A percentile compares a stretch with the other conserved stretches of the same genome.
Conservation (phyloP, 2,329 filamentous ascomycete species). For the Fusarium denticulatum region DNA sequence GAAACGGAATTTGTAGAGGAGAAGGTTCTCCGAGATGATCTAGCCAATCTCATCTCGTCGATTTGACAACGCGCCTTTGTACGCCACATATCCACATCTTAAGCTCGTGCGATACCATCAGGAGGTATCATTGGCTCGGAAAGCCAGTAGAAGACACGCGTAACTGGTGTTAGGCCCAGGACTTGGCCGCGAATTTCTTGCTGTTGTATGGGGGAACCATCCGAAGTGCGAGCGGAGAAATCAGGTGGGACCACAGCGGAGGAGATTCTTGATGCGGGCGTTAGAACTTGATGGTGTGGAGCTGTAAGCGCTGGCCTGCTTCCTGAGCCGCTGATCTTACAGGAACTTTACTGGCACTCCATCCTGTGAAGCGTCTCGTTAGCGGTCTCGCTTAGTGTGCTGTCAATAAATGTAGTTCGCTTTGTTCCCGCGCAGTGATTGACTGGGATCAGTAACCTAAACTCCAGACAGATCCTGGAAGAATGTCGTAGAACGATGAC, state of each 20-base stretch:
- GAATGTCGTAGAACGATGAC: not conserved
- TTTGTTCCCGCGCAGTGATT: not conserved
- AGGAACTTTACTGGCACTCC: not conserved
- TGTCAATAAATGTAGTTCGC: not conserved
- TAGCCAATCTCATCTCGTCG: not conserved
- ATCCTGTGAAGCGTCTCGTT: not conserved
- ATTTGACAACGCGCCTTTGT: not conserved
- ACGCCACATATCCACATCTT: not conserved
- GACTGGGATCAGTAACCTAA: accelerated
- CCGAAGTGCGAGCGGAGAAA: not conserved
- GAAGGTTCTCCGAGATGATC: not conserved
- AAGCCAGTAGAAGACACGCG: not conserved
- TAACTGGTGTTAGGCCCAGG: not conserved
- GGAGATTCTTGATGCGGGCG: not conserved
- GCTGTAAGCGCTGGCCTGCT: not conserved
- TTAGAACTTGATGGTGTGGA: not conserved
- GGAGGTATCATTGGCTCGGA: not conserved
- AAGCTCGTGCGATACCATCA: not conserved
- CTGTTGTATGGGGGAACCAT: not conserved
- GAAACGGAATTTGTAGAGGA: not conserved
- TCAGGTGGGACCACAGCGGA: not conserved
- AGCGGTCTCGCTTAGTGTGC: not conserved
- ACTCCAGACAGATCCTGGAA: too few species aligned
- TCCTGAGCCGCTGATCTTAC: not conserved
- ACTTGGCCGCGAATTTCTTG: not conserved